These are phyloP conservation scores for Pholiota adiposa DNA, from an alignment of 1,284 basidiomycete genomes.

Conservation along the genomic window DNA sequence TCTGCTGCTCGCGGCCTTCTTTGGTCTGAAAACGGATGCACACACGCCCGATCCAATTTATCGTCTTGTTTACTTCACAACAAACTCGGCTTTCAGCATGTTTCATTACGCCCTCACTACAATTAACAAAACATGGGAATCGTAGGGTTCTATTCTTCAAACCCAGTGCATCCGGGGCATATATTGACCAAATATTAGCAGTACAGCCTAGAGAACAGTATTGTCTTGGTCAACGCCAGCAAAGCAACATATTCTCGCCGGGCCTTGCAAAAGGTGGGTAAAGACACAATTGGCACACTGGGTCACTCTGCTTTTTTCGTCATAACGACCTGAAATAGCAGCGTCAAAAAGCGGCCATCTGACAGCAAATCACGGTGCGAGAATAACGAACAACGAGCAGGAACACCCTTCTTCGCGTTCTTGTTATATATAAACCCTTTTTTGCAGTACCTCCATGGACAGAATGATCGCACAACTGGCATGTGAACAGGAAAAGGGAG, in stretches of 20 bases:
- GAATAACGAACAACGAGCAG: too few relatives aligned
- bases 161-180: neutral
- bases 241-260: neutral
- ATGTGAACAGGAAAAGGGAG: neutral
- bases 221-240: neutral
- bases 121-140: neutral
- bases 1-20: slow-evolving; percentile 2
- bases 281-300: neutral
- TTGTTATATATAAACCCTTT: neutral
- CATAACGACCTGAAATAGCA: neutral
- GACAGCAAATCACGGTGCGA: neutral
- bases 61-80: slow-evolving; percentile 8
- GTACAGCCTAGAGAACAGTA: neutral
- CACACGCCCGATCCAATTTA: neutral
- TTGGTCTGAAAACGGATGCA: slow-evolving; percentile 11
- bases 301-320: neutral
- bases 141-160: neutral
- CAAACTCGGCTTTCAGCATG: neutral
- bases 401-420: too few relatives aligned
- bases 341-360: neutral
- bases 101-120: neutral
- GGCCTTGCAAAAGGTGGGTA: neutral
- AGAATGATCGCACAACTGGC: neutral
- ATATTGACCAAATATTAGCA: neutral
- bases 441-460: neutral